phyloP scores from a whole-genome alignment of 805 yeast genomes.

The Schwanniomyces vanrijiae region DNA sequence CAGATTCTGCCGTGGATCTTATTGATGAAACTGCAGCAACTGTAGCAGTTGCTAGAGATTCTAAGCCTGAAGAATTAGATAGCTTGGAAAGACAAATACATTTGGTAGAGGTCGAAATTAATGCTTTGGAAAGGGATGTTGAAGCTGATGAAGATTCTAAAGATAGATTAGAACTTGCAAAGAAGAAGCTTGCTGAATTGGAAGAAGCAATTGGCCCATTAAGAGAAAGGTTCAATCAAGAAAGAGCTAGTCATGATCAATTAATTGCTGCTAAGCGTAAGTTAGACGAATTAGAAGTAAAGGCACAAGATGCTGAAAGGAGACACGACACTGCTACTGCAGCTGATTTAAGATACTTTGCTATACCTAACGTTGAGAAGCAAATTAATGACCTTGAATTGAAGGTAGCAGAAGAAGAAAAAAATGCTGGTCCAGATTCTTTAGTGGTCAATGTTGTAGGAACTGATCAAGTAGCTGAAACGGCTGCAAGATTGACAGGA shows the following conservation, averaged over 20 bases:
- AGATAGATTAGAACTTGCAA: slow-evolving; percentile 80
- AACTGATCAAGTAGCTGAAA: slow-evolving; percentile 90
- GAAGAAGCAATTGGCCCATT: slow-evolving; percentile 85
- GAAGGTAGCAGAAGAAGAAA: slow-evolving; percentile 80
- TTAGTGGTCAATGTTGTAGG: slow-evolving; percentile 90
- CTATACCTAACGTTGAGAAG: slow-evolving; percentile 86
- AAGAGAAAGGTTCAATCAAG: slow-evolving; percentile 80
- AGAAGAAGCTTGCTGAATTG: slow-evolving; percentile 73
- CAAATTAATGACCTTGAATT: slow-evolving; percentile 75
- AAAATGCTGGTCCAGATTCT: slow-evolving; percentile 56
- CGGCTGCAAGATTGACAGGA: slow-evolving; percentile 95
- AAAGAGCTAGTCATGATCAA: slow-evolving; percentile 88
- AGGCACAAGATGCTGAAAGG: slow-evolving; percentile 96
- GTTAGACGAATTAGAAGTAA: slow-evolving; percentile 87
- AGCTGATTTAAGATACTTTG: slow-evolving; percentile 95
- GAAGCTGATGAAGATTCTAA: slow-evolving; percentile 81
- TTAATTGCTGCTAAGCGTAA: slow-evolving; percentile 86
- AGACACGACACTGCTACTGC: slow-evolving; percentile 92
- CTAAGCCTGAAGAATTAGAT: slow-evolving; percentile 96
- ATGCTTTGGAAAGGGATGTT: slow-evolving; percentile 93
- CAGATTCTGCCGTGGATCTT: slow-evolving; percentile 92
- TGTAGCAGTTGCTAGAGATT: slow-evolving; percentile 97
- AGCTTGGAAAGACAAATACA: slow-evolving; percentile 89
- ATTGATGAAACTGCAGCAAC: slow-evolving; percentile 93
- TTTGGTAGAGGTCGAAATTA: slow-evolving; percentile 90